Conservation (phyloP, 345 rosid genomes). For the Ailanthus altissimus region DNA sequence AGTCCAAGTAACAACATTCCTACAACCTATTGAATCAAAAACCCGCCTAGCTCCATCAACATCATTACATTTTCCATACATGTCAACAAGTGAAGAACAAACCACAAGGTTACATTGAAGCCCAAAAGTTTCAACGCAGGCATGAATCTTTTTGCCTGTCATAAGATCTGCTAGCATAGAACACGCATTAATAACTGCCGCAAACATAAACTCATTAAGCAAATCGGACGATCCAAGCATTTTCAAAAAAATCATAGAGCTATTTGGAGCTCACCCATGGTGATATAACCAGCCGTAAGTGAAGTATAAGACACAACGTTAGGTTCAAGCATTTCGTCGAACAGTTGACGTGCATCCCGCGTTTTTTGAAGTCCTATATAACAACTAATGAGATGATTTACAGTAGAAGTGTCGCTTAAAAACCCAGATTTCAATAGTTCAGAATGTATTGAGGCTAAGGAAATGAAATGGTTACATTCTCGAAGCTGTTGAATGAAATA, state of each 20-base stretch:
- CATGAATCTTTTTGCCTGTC: conserved; percentile 58
- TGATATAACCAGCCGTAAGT: conserved; percentile 54
- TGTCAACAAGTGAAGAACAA: conserved; percentile 74
- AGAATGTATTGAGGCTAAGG: conserved; percentile 34
- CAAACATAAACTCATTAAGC: conserved; percentile 64
- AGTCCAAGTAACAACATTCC: conserved; percentile 78
- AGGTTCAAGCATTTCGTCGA: conserved; percentile 72
- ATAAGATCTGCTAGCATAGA: conserved; percentile 48
- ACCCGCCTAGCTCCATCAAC: conserved; percentile 61
- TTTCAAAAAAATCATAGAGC: conserved; percentile 42
- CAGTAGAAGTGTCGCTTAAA: conserved; percentile 29
- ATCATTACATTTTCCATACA: conserved; percentile 90
- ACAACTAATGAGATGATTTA: conserved; percentile 52
- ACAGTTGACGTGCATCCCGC: conserved; percentile 41
- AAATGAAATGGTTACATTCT: conserved; percentile 31
- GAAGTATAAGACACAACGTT: conserved; percentile 80
- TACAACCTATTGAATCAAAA: conserved; percentile 57
- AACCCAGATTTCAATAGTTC: conserved; percentile 49
- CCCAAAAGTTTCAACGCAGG: conserved; percentile 53
- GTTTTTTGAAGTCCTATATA: conserved; percentile 36
- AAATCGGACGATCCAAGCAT: conserved; percentile 40
- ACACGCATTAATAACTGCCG: conserved; percentile 64
- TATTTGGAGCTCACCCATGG: conserved; percentile 34
- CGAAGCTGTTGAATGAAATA: conserved; percentile 36
- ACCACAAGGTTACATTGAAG: conserved; percentile 52